Conservation (phyloP, 2,329 filamentous ascomycete genomes). For the Scorias spongiosa region DNA sequence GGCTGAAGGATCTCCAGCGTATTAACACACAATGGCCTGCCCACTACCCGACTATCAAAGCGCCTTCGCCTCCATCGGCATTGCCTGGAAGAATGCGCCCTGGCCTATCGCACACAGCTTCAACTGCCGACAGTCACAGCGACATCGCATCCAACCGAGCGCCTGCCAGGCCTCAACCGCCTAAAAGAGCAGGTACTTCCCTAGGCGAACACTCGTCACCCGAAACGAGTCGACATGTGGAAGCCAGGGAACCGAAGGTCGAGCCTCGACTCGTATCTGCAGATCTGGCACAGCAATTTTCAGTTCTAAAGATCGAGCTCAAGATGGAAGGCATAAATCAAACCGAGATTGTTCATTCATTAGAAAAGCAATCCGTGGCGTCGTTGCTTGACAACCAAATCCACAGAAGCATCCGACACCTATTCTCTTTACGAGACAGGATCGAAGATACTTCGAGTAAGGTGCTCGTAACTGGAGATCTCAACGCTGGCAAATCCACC, state of each 20-base stretch:
- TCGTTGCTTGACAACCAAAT: slow-evolving; percentile 88
- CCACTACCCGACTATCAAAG: slow-evolving; percentile 77
- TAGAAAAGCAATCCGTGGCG: slow-evolving; percentile 84
- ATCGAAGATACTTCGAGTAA: slow-evolving; percentile 98
- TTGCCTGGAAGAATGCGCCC: slow-evolving; percentile 37
- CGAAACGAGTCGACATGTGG: slow-evolving; percentile 51
- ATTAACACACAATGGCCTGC: slow-evolving; percentile 90
- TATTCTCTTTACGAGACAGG: slow-evolving; percentile 71
- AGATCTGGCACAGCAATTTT: slow-evolving; percentile 91
- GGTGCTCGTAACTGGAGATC: slow-evolving; percentile 83
- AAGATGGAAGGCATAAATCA: slow-evolving; percentile 80
- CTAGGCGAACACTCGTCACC: slow-evolving; percentile 42
- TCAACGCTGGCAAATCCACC: slow-evolving; percentile 96
- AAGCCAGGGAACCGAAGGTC: slow-evolving; percentile 45
- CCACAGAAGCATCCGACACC: slow-evolving; percentile 79
- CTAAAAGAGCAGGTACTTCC: slow-evolving; percentile 59
- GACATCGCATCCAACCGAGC: slow-evolving; percentile 19
- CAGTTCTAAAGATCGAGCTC: slow-evolving; percentile 82
- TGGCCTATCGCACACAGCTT: slow-evolving; percentile 47
- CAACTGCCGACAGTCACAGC: slow-evolving; percentile 38
- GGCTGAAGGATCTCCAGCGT: slow-evolving; percentile 67
- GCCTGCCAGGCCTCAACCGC: slow-evolving; percentile 33
- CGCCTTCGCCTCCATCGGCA: slow-evolving; percentile 30
- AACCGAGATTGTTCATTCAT: slow-evolving; percentile 78
- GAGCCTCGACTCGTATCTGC: slow-evolving; percentile 80